These are phyloP conservation scores for Achaetomium macrosporum DNA, from an alignment of 2,329 filamentous ascomycete species.

Conservation along the genomic window DNA sequence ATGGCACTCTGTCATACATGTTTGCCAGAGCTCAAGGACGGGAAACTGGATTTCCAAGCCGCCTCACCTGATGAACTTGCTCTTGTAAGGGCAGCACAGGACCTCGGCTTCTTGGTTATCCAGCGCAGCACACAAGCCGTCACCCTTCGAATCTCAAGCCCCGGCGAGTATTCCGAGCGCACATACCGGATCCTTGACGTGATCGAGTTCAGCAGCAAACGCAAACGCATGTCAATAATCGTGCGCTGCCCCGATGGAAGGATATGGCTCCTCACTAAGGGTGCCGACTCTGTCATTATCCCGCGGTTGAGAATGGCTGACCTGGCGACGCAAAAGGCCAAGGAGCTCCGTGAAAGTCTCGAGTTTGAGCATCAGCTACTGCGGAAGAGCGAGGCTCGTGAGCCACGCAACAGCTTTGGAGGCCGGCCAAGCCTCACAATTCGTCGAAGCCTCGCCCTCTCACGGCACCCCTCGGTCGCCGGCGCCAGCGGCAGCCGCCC, in stretches of 20 bases:
- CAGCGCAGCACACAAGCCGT: slow-evolving; percentile 67
- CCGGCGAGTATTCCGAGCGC: slow-evolving; percentile 23
- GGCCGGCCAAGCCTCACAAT: slow-evolving; percentile 48
- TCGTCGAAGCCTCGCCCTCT: slow-evolving; percentile 39
- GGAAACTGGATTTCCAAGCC: slow-evolving; percentile 68
- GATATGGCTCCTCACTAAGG: slow-evolving; percentile 79
- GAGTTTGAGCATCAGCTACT: slow-evolving; percentile 59
- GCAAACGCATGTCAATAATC: slow-evolving; percentile 84
- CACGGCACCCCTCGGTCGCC: slow-evolving; percentile 13
- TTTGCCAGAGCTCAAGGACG: slow-evolving; percentile 66
- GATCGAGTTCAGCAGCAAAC: slow-evolving; percentile 80
- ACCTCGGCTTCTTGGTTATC: slow-evolving; percentile 69
- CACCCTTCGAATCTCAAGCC: slow-evolving; percentile 48
- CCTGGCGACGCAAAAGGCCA: slow-evolving; percentile 71
- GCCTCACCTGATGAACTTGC: slow-evolving; percentile 83
- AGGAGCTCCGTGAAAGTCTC: slow-evolving; percentile 55
- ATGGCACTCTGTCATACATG: slow-evolving; percentile 83
- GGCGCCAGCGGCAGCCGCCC: slow-evolving; percentile 25
- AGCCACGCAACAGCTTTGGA: slow-evolving; percentile 50
- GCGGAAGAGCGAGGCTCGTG: slow-evolving; percentile 50
- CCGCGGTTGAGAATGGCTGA: slow-evolving; percentile 62
- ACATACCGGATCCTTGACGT: slow-evolving; percentile 74
- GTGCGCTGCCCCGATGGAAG: slow-evolving; percentile 74
- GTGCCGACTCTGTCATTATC: slow-evolving; percentile 76
- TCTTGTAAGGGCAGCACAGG: slow-evolving; percentile 71